These are phyloP conservation scores for Blastobotrys petasosporus DNA, from an alignment of 1,139 yeast genomes.

Conservation along the genomic window DNA sequence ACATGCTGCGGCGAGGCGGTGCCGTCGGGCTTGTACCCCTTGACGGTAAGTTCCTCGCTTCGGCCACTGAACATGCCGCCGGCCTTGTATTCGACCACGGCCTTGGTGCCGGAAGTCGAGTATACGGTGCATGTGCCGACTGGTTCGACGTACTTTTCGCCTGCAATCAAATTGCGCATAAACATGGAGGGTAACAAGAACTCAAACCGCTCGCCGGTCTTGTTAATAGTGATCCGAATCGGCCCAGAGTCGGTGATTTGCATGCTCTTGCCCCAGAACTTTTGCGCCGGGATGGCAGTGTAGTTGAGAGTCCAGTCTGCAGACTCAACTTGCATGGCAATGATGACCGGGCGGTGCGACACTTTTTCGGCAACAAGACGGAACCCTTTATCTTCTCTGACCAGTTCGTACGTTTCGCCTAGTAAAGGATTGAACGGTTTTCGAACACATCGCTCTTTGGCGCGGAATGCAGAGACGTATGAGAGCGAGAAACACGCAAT, in stretches of 20 bases:
- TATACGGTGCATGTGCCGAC: conserved; percentile 59
- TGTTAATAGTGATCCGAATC: conserved; percentile 48
- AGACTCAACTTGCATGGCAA: conserved; percentile 74
- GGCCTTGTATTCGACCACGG: conserved; percentile 62
- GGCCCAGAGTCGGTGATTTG: conserved; percentile 75
- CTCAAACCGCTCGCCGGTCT: conserved; percentile 63
- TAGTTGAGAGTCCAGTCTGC: conserved; percentile 69
- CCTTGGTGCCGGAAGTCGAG: conserved; percentile 61
- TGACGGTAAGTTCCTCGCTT: conserved; percentile 67
- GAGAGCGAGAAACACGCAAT: conserved; percentile 83
- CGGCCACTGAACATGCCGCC: conserved; percentile 76
- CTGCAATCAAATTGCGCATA: conserved; percentile 83
- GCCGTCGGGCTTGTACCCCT: conserved; percentile 41
- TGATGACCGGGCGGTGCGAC: conserved; percentile 71
- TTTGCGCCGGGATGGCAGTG: conserved; percentile 76
- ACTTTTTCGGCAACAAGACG: conserved; percentile 75
- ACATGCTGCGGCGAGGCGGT: conserved; percentile 34
- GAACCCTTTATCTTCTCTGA: conserved; percentile 68
- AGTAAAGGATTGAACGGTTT: conserved; percentile 90
- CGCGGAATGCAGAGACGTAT: conserved; percentile 61
- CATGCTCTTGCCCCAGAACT: conserved; percentile 91
- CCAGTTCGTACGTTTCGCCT: conserved; percentile 83
- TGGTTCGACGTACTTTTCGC: conserved; percentile 94
- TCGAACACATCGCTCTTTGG: conserved; percentile 67
- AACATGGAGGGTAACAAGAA: conserved; percentile 83